Evolutionary conservation across 2,329 filamentous ascomycete genomes (phyloP).

Genomic region (Ophiocordyceps camponoti-leonardi): DNA sequence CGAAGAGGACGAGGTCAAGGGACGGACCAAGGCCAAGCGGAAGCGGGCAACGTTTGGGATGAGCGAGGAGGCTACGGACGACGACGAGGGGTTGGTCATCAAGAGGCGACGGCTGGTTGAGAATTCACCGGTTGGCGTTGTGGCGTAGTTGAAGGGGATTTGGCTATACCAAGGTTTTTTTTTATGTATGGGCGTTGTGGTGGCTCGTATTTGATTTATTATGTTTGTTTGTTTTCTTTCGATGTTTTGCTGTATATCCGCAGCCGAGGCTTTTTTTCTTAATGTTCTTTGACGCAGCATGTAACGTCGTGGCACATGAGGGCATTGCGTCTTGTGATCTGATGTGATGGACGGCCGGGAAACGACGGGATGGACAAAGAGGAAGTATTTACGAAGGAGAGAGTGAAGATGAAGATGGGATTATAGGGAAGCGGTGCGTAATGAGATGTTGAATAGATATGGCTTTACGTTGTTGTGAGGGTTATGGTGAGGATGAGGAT

Average conservation of each 20-base stretch:
- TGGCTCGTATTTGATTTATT: no score
- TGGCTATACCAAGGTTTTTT: no score
- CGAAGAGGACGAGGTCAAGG: constrained; percentile 16
- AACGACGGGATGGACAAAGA: background rate
- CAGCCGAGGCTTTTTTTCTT: no score
- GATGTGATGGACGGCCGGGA: background rate
- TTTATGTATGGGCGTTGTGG: no score
- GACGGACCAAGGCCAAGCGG: constrained; percentile 9
- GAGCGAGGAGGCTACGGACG: constrained; percentile 21
- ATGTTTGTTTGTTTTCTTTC: no score
- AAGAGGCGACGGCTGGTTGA: constrained; percentile 18
- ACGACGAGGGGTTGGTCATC: constrained; percentile 12
- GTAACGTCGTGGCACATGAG: background rate
- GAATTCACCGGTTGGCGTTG: constrained; percentile 12
- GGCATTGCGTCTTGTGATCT: background rate
- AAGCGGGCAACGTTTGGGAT: constrained; percentile 18
- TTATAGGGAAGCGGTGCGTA: background rate
- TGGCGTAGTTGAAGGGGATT: constrained; percentile 6
- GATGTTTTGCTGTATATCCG: background rate
- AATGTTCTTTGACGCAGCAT: no score
- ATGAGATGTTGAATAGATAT: background rate
- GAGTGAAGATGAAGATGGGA: background rate
- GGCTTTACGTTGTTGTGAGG: no score
- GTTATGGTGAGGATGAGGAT: background rate
- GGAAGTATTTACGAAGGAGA: background rate